These are phyloP conservation scores for Cladophialophora bantiana DNA, from an alignment of 2,329 filamentous ascomycete genomes.

Conservation along the genomic window DNA sequence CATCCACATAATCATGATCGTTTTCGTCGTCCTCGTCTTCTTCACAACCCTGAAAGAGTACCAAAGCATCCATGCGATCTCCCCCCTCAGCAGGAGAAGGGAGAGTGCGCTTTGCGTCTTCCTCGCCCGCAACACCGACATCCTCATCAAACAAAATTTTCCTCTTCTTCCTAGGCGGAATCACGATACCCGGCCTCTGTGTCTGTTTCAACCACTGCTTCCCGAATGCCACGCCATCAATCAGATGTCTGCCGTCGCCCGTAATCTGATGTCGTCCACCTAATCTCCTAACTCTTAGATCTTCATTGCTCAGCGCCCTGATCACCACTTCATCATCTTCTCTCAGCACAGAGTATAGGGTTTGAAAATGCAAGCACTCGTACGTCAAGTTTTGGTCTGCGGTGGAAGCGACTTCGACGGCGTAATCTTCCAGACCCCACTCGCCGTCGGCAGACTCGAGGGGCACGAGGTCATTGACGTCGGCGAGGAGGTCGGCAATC, in stretches of 20 bases:
- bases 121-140: conserved; percentile 44
- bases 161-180: conserved; percentile 76
- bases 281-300: conserved; percentile 74
- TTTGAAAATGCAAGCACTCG: conserved; percentile 87
- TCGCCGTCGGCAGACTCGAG: conserved; percentile 72
- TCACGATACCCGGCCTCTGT: conserved; percentile 70
- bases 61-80: conserved; percentile 17
- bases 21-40: conserved; percentile 45
- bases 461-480: conserved; percentile 80
- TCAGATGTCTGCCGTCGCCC: conserved; percentile 75
- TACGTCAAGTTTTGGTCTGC: conserved; percentile 60
- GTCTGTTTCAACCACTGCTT: conserved; percentile 69
- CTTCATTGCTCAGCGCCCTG: conserved; percentile 75
- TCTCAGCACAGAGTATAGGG: conserved; percentile 72
- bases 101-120: conserved; percentile 38
- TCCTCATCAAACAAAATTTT: conserved; percentile 51
- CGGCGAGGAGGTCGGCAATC: conserved; percentile 75
- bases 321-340: conserved; percentile 89
- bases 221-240: conserved; percentile 87
- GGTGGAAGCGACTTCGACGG: conserved; percentile 71
- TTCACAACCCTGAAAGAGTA: conserved; percentile 34
- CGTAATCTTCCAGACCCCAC: conserved; percentile 91
- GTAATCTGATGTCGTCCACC: conserved; percentile 84
- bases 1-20: conserved; percentile 39
- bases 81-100: conserved; percentile 9